These are phyloP conservation scores for Forsythia viridissima DNA, from an alignment of 257 asterid species.

Conservation along the genomic window DNA sequence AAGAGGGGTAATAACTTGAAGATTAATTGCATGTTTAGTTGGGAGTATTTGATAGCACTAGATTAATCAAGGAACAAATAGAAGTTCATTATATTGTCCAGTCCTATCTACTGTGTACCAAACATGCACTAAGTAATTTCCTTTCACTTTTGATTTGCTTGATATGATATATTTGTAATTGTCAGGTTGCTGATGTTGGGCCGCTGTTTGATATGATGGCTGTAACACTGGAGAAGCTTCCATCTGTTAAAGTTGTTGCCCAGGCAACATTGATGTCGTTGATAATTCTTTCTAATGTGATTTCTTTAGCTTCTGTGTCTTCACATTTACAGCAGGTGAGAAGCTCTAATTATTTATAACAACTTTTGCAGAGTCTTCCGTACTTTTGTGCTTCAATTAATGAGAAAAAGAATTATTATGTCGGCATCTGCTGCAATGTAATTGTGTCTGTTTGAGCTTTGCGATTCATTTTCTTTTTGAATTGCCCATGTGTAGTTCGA, in stretches of 20 bases:
- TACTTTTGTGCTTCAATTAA: not conserved
- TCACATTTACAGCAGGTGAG: slow-evolving; percentile 78
- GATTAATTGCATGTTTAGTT: not conserved
- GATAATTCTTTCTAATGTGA: slow-evolving; percentile 81
- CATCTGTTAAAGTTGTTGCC: slow-evolving; percentile 70
- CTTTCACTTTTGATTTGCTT: slow-evolving; percentile 5
- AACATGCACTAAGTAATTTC: not conserved
- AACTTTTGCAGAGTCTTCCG: not conserved
- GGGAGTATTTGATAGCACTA: not conserved
- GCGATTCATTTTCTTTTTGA: not conserved
- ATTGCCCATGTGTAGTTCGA: not conserved
- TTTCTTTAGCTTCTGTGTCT: slow-evolving; percentile 68
- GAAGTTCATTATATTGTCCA: not conserved
- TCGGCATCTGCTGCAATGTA: not conserved
- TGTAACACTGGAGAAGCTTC: slow-evolving; percentile 84
- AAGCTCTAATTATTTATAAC: not conserved
- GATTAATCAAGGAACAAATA: not conserved
- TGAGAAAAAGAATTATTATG: not conserved
- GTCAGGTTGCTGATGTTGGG: slow-evolving; percentile 73
- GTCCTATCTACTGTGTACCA: not conserved
- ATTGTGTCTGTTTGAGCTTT: not conserved
- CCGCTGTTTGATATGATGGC: slow-evolving; percentile 96
- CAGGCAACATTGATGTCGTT: slow-evolving; percentile 85
- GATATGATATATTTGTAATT: slow-evolving; percentile 20
- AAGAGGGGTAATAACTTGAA: slow-evolving; percentile 72